Base-by-base conservation (phyloP, 805 yeast genomes). In the Zygotorulaspora chibaensis region DNA sequence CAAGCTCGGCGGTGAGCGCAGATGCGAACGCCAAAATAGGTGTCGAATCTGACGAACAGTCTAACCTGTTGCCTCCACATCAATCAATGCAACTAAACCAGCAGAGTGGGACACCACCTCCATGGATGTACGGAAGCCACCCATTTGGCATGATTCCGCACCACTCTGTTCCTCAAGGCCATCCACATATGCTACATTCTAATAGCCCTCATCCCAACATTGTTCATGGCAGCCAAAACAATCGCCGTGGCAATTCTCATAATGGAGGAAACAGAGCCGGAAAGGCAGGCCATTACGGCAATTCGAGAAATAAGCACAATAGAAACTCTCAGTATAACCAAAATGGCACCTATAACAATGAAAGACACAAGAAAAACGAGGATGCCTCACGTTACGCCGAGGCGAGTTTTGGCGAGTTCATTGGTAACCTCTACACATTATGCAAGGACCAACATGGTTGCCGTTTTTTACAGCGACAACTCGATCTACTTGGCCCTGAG, bases 371-470 rank as follows among this genome's bases (percentile, higher is more conserved):
- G 18, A 56, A 56, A 45, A 40, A 53, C 39, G 91, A 84, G 53
- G 91, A 84, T 59, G 85, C 86, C 2, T 69, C 87, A 5, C 80
- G 78, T 59, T 85, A 80, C 55, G 73, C 79, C 35, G 81, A 83
- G 65, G 85, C 89, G 15, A 72, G 76, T 39, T 67, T 85, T 51
- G 79, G 75, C 39, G 89, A 85, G 55, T 85, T 83, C 59, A 68
- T 76, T 13, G 88, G 88, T 38, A 82, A 81, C 47, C 83, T 91
- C 43, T 85, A 79, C 60, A 75, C 86, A 1, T 72, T 93, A 52
- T 90, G 98, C 69, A 87, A 83, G 60, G 99, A 91, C 63, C 98
- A 91, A 68, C 96, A 91, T 62, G 98, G 99, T 8, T 91, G 98
- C 63, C 75, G 99, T 48, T 89, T 86, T 63, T 70, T 91, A 52